These are phyloP conservation scores for Globisporangium apiculatum DNA, from an alignment of 352 stramenopile species.

Conservation along the genomic window DNA sequence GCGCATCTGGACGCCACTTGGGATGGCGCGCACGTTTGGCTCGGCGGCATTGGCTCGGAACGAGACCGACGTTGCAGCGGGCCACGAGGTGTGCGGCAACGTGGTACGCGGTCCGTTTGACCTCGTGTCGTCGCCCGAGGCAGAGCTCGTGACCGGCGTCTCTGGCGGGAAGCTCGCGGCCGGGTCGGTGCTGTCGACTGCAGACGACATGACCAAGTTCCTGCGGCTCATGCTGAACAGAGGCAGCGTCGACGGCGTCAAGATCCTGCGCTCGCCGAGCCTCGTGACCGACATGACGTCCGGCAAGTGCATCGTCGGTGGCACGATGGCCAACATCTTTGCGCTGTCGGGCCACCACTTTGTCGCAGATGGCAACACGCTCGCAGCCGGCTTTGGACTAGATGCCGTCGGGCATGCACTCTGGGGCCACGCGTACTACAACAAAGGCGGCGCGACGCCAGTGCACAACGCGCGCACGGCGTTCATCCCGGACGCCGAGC, in stretches of 20 bases:
- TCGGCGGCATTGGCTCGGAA: constrained; percentile 19
- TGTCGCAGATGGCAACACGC: constrained; percentile 31
- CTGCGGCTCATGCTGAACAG: constrained; percentile 57
- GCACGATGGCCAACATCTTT: constrained; percentile 27
- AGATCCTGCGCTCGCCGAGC: constrained; percentile 30
- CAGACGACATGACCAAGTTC: constrained; percentile 45
- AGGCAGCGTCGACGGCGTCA: constrained; percentile 33
- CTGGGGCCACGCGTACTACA: constrained; percentile 57
- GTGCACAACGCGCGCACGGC: constrained; percentile 50
- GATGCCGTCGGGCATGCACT: constrained; percentile 44
- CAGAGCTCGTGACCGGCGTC: constrained; percentile 19
- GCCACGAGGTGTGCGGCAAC: constrained; percentile 41
- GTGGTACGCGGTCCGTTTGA: constrained; percentile 37
- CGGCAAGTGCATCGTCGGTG: constrained; percentile 31
- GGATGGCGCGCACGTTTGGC: constrained; percentile 47
- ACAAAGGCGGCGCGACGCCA: constrained; percentile 56
- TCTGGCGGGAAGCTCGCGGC: constrained; percentile 26
- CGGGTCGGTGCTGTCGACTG: constrained; percentile 38
- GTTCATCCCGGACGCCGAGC: constrained; percentile 25
- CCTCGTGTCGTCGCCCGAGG: constrained; percentile 22
- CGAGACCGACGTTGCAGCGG: constrained; percentile 23
- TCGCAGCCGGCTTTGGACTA: constrained; percentile 56
- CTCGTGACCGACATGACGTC: constrained; percentile 51
- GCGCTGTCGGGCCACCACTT: constrained; percentile 35
- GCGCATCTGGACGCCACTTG: constrained; percentile 42